Evolutionary conservation across 2,329 filamentous ascomycete species (phyloP), one percentile per base, ranked within the genome.

Genomic region (Trichoderma breve): DNA sequence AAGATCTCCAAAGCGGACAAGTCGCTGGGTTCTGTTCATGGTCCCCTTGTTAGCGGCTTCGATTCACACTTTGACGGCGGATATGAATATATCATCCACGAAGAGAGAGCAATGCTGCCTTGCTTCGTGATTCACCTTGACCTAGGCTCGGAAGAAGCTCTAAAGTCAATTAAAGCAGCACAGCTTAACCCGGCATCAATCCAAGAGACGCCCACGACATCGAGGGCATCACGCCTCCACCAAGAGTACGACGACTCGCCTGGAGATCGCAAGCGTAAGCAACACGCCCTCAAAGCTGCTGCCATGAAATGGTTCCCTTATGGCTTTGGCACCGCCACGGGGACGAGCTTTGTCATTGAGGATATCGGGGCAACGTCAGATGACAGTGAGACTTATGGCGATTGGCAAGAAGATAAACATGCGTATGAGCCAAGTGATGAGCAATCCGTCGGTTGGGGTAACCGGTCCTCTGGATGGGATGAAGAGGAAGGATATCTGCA

Each of bases 301-400:
- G 84, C 82, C 0, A 74, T 81, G 43, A 86, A 86, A 76, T 85
- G 80, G 76, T 85, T 85, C 65, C 83, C 84, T 0, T 85, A 84
- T 68, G 83, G 84, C 1, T 86, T 80, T 74, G 84, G 85, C 0
- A 81, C 83, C 2, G 82, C 82, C 2, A 82, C 77, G 0, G 83
- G 83, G 3, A 81, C 77, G 0, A 80, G 72, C 14, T 84, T 86
- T 72, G 82, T 84, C 4, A 81, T 86, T 65, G 83, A 85, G 73
- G 83, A 84, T 64, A 80, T 86, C 32, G 83, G 80, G 1, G 83
- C 84, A 51, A 75, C 82, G 11, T 79, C 79, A 8, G 81, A 84
- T 21, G 81, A 84, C 60, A 82, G 84, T 57, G 82, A 84, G 73
- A 80, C 82, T 32, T 83, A 83, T 72, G 82, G 82, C 3, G 81